Evolutionary conservation across 345 rosid species (phyloP), one percentile per base, ranked within the genome.

Genomic region (Tarenaya hassleriana): DNA sequence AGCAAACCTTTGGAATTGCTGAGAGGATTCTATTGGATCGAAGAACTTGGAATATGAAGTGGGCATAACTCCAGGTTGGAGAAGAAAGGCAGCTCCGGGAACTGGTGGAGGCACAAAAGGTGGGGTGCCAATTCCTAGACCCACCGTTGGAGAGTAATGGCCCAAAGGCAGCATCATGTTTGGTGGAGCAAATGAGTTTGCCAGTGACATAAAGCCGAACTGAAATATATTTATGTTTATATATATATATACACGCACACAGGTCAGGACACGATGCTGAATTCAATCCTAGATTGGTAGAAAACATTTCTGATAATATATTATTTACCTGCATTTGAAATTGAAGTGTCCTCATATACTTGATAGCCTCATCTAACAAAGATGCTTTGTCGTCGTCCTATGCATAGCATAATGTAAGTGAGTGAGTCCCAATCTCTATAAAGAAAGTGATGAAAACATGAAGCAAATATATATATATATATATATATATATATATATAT

Each of bases 271-370:
- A 4, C 29, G 5, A 7, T 15, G 8, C 7, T 41, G 13, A 15
- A 4, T 35, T 35, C 0, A 10, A 9, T 35, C 9, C 11, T 8
- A 9, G 14, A 34, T 24, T 1, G 13, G 44, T 43, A 16, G 34
- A 21, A 46, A 1, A 3, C 15, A 15, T 34, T 41, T 13, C 5
- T 21, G 14, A 8, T 31, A 7, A 62, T 10, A 1, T 31, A 10
- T 35, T 10, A n/a, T 21, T 18, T 75, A 90, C 97, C 95, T 78
- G 88, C 24, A 81, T 56, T 67, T 82, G 95, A 68, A 68, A 72
- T 71, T 86, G 95, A 61, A 90, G 95, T 10, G 71, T 60, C 68
- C 69, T 77, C 53, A 77, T 52, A 55, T 86, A 78, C 46, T 76
- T 76, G 46, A 90, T 86, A 13, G 94, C 83, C 47, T 72, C 81